Evolutionary conservation across 1,284 basidiomycete genomes (phyloP).

Genomic region (Sporisorium exsertum): DNA sequence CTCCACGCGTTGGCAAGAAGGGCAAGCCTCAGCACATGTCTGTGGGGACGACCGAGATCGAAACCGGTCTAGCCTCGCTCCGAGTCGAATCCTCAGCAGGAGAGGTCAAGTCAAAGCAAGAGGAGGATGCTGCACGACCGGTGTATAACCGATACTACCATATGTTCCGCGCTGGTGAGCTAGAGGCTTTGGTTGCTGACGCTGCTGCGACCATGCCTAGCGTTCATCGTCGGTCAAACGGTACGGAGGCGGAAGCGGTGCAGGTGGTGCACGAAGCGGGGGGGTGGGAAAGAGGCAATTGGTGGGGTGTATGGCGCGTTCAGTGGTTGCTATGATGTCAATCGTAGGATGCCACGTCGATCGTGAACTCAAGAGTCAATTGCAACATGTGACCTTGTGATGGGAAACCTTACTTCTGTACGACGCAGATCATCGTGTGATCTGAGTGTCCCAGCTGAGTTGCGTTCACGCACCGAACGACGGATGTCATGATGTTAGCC

Average conservation of each 20-base stretch:
- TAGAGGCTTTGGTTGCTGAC: conserved; percentile 61
- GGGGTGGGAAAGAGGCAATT: conserved; percentile 68
- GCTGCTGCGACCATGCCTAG: conserved; percentile 42
- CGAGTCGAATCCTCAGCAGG: neutral
- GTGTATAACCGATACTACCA: conserved; percentile 68
- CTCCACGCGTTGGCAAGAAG: neutral
- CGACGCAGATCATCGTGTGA: no score
- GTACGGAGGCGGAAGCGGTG: conserved; percentile 2
- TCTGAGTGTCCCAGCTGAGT: no score
- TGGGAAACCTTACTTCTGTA: no score
- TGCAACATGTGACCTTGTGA: no score
- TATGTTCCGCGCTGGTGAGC: conserved; percentile 62
- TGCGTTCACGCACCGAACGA: no score
- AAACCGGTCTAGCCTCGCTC: conserved; percentile 8
- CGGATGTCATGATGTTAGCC: no score
- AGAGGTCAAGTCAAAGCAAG: neutral
- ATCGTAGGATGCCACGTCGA: no score
- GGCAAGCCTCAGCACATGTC: neutral
- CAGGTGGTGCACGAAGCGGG: conserved; percentile 49
- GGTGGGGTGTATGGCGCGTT: conserved; percentile 69
- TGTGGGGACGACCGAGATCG: conserved; percentile 29
- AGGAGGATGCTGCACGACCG: conserved; percentile 15
- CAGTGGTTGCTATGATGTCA: conserved; percentile 18
- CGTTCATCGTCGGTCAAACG: neutral
- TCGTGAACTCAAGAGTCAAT: no score